Evolutionary conservation across 805 yeast species (phyloP).

Genomic region (Pichia occidentalis): DNA sequence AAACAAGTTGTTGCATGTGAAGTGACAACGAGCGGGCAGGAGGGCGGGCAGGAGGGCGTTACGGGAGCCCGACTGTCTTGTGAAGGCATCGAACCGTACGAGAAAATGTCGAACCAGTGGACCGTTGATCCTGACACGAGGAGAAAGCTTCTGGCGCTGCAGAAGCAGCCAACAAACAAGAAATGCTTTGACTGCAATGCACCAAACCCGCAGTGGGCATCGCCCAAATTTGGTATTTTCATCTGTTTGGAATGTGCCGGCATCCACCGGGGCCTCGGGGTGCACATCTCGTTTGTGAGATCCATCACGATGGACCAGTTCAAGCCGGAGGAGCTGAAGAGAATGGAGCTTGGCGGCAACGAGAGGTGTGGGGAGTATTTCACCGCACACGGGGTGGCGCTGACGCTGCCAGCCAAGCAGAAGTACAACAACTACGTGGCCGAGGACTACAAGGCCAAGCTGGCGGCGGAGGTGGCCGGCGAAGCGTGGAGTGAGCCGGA

Average conservation of each 20-base stretch:
- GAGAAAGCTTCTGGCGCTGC: slow-evolving; percentile 68
- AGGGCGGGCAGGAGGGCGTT: no score
- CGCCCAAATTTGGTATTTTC: slow-evolving; percentile 95
- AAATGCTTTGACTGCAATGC: slow-evolving; percentile 92
- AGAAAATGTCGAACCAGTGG: slow-evolving; percentile 54
- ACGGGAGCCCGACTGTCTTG: no score
- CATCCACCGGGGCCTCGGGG: slow-evolving; percentile 90
- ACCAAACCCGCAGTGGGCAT: slow-evolving; percentile 99
- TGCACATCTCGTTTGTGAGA: slow-evolving; percentile 92
- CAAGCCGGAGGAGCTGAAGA: slow-evolving; percentile 79
- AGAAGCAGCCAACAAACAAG: slow-evolving; percentile 76
- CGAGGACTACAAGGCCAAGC: slow-evolving; percentile 83
- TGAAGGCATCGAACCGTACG: no score
- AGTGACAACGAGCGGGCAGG: no score
- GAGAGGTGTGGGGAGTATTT: slow-evolving; percentile 66
- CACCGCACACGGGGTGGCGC: slow-evolving; percentile 62
- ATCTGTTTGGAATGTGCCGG: slow-evolving; percentile 99
- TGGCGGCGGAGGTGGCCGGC: slow-evolving; percentile 72
- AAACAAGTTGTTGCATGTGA: no score
- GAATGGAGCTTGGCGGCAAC: slow-evolving; percentile 96
- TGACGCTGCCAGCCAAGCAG: slow-evolving; percentile 52
- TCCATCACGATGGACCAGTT: slow-evolving; percentile 98
- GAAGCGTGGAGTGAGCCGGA: slow-evolving; percentile 60
- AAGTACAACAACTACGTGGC: slow-evolving; percentile 90
- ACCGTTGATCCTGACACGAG: slow-evolving; percentile 91